Evolutionary conservation across 352 stramenopile genomes (phyloP).

Genomic region (Globisporangium polare): DNA sequence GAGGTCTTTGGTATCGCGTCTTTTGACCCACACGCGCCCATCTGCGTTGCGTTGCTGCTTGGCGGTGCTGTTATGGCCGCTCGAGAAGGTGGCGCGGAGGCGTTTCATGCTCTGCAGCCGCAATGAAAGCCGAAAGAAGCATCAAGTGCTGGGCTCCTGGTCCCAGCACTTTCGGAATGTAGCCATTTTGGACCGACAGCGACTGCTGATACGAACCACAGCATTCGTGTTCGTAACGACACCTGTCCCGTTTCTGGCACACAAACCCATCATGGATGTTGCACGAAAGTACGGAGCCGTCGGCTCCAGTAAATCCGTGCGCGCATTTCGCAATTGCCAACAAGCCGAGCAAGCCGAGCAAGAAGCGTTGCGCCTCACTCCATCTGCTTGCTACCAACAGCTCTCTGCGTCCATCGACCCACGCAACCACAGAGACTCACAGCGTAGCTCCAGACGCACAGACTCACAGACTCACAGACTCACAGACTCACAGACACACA

Average conservation of each 20-base stretch:
- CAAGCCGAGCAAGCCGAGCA: neutral
- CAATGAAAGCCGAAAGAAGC: too few relatives aligned
- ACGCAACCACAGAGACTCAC: neutral
- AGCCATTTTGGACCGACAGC: too few relatives aligned
- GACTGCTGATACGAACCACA: too few relatives aligned
- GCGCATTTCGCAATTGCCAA: slow-evolving; percentile 4
- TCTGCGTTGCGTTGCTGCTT: too few relatives aligned
- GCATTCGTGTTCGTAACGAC: too few relatives aligned
- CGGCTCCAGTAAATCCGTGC: neutral
- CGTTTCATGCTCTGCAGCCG: too few relatives aligned
- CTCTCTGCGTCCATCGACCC: slow-evolving; percentile 2
- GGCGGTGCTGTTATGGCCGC: too few relatives aligned
- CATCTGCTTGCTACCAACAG: neutral
- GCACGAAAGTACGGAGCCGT: slow-evolving; percentile 1
- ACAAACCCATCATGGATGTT: neutral
- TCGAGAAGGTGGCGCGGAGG: too few relatives aligned
- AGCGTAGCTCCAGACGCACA: too few relatives aligned
- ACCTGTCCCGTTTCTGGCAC: too few relatives aligned
- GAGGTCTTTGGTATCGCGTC: slow-evolving; percentile 12
- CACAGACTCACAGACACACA: neutral
- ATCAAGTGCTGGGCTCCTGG: too few relatives aligned
- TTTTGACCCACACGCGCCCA: slow-evolving; percentile 52
- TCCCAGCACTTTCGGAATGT: too few relatives aligned
- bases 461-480: slow-evolving; percentile 1
- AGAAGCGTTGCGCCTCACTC: slow-evolving; percentile 2